Evolutionary conservation across 371 early-diverging fungal species (phyloP).

Genomic region (Funneliformis caledonium): DNA sequence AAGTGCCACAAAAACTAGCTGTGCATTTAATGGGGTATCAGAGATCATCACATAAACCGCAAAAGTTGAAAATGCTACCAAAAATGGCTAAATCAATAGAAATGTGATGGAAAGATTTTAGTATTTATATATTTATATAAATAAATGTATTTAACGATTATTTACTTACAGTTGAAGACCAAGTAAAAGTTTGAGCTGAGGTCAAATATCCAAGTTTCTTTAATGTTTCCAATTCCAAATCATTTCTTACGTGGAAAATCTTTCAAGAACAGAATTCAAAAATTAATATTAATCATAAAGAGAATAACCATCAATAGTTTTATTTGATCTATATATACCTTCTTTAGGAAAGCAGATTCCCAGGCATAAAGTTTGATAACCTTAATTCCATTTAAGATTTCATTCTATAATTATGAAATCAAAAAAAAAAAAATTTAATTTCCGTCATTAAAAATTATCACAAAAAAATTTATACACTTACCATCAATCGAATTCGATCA

Average conservation of each 20-base stretch:
- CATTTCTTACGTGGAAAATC: constrained; percentile 76
- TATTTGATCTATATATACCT: neutral
- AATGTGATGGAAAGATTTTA: neutral
- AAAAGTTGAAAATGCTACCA: constrained; percentile 88
- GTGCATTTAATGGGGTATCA: constrained; percentile 68
- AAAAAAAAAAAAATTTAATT: no score
- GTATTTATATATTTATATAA: constrained; percentile 43
- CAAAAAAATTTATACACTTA: constrained; percentile 38
- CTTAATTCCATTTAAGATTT: constrained; percentile 91
- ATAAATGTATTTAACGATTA: constrained; percentile 46
- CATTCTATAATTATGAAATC: constrained; percentile 56
- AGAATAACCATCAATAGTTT: constrained; percentile 43
- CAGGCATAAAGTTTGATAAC: constrained; percentile 89
- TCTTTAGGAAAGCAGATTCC: constrained; percentile 61
- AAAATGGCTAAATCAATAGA: constrained; percentile 68
- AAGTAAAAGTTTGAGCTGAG: constrained; percentile 68
- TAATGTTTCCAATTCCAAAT: constrained; percentile 74
- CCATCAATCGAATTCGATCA: constrained; percentile 85
- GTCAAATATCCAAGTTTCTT: constrained; percentile 72
- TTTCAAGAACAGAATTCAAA: constrained; percentile 41
- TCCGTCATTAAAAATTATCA: constrained; percentile 16
- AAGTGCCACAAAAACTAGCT: constrained; percentile 86
- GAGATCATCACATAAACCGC: constrained; percentile 71
- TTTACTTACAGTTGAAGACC: constrained; percentile 26
- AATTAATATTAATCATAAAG: neutral